Evolutionary conservation across 164 flowering plant species (phyloP).

Genomic region (Aristolochia contorta): DNA sequence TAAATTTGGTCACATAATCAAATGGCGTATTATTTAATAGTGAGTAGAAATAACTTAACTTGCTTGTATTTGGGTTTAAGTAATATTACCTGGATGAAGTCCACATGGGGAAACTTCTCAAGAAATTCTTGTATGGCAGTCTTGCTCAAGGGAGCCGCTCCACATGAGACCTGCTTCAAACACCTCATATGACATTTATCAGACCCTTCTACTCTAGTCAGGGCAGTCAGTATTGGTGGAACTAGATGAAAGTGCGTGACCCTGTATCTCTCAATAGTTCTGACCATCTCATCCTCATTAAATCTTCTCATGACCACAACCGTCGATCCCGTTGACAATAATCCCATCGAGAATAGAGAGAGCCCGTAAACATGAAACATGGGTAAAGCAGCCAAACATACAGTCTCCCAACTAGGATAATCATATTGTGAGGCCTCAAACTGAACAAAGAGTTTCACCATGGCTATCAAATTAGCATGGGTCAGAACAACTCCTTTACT

Average conservation of each 20-base stretch:
- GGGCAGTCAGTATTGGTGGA: constrained; percentile 52
- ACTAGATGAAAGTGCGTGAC: constrained; percentile 68
- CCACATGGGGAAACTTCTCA: constrained; percentile 44
- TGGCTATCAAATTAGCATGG: constrained; percentile 64
- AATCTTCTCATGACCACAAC: constrained; percentile 69
- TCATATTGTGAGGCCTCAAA: constrained; percentile 60
- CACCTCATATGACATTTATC: constrained; percentile 22
- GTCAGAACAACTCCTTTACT: constrained; percentile 67
- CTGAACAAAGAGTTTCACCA: constrained; percentile 52
- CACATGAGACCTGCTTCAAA: constrained; percentile 67
- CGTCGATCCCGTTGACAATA: constrained; percentile 49
- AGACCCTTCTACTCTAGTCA: constrained; percentile 28
- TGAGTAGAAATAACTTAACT: neutral
- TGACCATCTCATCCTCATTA: constrained; percentile 33
- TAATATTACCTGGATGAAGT: constrained; percentile 65
- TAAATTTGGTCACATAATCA: no score
- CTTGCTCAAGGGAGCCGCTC: constrained; percentile 57
- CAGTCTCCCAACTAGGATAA: constrained; percentile 24
- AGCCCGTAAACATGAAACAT: constrained; percentile 85
- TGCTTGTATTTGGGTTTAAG: neutral
- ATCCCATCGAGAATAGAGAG: constrained; percentile 44
- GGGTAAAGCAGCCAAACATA: constrained; percentile 52
- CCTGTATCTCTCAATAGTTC: constrained; percentile 34
- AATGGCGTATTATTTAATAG: no score
- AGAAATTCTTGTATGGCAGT: constrained; percentile 45